Conservation (phyloP, 768 basidiomycete genomes). For the Auriscalpium orientale region DNA sequence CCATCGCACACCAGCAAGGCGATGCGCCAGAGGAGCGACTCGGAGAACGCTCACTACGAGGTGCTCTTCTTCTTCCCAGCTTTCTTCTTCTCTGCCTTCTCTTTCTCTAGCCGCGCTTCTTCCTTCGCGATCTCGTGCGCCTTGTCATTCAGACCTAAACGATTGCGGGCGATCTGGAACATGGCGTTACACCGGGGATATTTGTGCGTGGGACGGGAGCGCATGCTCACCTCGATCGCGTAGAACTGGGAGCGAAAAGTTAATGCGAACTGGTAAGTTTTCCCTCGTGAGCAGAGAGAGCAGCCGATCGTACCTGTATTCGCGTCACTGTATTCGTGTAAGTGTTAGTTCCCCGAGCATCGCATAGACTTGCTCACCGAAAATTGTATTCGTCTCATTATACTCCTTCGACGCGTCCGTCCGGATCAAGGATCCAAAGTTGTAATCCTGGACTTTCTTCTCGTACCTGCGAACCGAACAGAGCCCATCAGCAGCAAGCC, state of each 20-base stretch:
- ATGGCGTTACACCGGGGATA: not conserved
- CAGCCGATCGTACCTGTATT: slow-evolving; percentile 45
- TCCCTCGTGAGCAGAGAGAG: no score
- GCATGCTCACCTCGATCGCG: slow-evolving; percentile 66
- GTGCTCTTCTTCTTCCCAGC: slow-evolving; percentile 28
- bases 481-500: no score
- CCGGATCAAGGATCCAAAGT: slow-evolving; percentile 93
- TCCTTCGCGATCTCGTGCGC: slow-evolving; percentile 76
- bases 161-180: slow-evolving; percentile 80
- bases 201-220: slow-evolving; percentile 3
- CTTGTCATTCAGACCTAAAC: slow-evolving; percentile 81
- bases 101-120: slow-evolving; percentile 47
- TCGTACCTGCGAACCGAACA: slow-evolving; percentile 54
- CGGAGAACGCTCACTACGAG: slow-evolving; percentile 12
- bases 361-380: slow-evolving; percentile 45
- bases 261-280: no score
- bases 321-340: slow-evolving; percentile 42
- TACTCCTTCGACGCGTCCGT: slow-evolving; percentile 76
- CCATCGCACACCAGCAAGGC: no score
- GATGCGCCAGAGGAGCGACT: not conserved
- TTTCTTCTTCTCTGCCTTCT: slow-evolving; percentile 49
- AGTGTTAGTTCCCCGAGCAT: no score
- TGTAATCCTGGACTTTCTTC: slow-evolving; percentile 85
- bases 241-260: slow-evolving; percentile 58
- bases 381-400: slow-evolving; percentile 87